Evolutionary conservation across 768 basidiomycete species (phyloP).

Genomic region (Tulasnella sp.): DNA sequence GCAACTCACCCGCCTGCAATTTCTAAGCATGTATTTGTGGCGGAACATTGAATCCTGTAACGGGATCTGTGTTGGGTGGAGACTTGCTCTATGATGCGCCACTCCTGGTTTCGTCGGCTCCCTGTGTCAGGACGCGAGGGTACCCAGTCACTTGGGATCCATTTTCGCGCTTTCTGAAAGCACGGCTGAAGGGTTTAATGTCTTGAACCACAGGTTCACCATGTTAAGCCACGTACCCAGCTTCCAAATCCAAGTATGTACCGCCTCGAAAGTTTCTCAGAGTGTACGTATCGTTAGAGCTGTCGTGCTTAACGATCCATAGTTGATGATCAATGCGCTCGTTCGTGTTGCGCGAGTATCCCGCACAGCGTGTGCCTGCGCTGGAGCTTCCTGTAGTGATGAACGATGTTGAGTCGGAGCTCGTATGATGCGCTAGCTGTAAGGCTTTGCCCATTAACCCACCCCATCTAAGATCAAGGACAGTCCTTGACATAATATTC

Average conservation of each 20-base stretch:
- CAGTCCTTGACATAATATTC: not conserved
- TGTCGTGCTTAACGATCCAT: not conserved
- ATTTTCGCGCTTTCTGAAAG: not conserved
- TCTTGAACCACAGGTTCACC: not conserved
- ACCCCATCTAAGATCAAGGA: not conserved
- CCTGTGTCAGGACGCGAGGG: not conserved
- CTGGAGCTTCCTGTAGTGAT: not conserved
- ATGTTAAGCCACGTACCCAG: not conserved
- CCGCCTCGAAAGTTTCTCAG: not conserved
- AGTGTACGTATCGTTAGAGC: not conserved
- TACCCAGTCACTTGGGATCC: not conserved
- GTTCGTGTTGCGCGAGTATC: not conserved
- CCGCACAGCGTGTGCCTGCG: not conserved
- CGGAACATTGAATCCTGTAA: not conserved
- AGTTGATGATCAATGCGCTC: not conserved
- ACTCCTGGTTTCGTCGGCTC: not conserved
- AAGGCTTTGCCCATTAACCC: not conserved
- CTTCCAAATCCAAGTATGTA: not conserved
- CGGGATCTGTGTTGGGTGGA: not conserved
- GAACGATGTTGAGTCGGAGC: not conserved
- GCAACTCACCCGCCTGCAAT: not conserved
- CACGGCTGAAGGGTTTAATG: not conserved
- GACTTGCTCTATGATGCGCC: not conserved
- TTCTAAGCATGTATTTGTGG: not conserved
- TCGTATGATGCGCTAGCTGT: not conserved